Conservation (phyloP, 352 stramenopile species). For the Phytopythium sindhum region DNA sequence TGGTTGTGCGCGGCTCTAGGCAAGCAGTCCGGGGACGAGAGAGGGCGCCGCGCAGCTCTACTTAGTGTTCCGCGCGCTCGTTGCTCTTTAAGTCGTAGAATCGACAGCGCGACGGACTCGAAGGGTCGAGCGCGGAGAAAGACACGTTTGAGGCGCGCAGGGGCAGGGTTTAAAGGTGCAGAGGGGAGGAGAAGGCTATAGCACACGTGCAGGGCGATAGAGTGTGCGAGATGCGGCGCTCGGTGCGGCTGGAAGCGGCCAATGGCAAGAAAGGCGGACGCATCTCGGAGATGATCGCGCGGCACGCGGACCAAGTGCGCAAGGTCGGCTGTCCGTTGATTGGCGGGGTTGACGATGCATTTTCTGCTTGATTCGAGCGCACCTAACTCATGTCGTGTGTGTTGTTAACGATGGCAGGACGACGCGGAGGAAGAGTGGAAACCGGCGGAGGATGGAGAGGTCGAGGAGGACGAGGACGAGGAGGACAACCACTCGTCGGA, state of each 20-base stretch:
- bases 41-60: not conserved
- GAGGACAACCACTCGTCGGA: conserved; percentile 35
- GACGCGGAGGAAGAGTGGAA: conserved; percentile 46
- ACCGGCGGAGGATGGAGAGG: conserved; percentile 20
- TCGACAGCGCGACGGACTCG: not conserved
- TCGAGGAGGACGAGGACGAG: conserved; percentile 28
- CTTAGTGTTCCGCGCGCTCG: not conserved
- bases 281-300: conserved; percentile 60
- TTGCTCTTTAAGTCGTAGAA: not conserved
- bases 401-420: conserved; percentile 17
- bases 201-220: too few species aligned
- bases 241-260: conserved; percentile 49
- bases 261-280: conserved; percentile 39
- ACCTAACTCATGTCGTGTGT: not conserved
- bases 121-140: not conserved
- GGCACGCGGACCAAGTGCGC: conserved; percentile 35
- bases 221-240: conserved; percentile 47
- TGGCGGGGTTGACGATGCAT: not conserved
- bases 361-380: not conserved
- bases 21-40: not conserved
- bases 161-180: too few species aligned
- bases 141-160: not conserved
- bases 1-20: not conserved
- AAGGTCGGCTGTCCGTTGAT: conserved; percentile 19
- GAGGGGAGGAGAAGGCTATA: too few species aligned